Base-by-base conservation (phyloP, 805 yeast genomes). In the Saccharomycopsis javanensis region DNA sequence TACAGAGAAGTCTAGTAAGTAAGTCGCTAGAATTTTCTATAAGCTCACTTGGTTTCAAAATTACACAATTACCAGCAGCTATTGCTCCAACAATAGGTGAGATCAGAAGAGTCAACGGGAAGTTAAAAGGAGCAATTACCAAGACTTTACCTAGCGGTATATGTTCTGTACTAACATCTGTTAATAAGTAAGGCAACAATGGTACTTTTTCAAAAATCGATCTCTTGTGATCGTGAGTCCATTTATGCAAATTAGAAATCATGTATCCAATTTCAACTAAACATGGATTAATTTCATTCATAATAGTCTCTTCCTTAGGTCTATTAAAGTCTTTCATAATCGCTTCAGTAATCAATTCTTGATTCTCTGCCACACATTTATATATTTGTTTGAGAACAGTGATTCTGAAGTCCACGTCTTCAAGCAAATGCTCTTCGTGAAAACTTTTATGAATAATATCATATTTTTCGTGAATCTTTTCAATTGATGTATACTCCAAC, bases 11-110 rank as follows among this genome's bases (percentile, higher is more conserved):
- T 16, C 74, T 72, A n/a, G 85, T 75, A 37, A 91, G 65, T n/a
- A 78, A 74, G 20, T 66, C 64, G 2, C 89, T 73, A 52, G 84
- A 79, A 61, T 77, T 70, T 0, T 94, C 92, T 1, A 85, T 80
- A 56, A 77, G 67, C 68, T 92, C 97, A 59, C 85, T 77, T 16
- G 88, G 90, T 68, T 89, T 89, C 63, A 84, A 71, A 20, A 86
- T 80, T 28, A 87, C 92, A 15, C 83, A 75, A 68, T 91, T 90
- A 11, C 97, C 97, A 20, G 85, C 87, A 1, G 96, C 88, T 62
- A 92, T 71, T 1, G 96, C 96, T 20, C 88, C 88, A 38, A 82
- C 75, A 25, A 90, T 66, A 0, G 97, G 89, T 33, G 78, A 73
- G 10, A 89, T 59, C 0, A 87, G 65, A 59, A 92, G 72, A 28